A percentile compares a stretch with the other conserved stretches of the same genome.
phyloP scores from a whole-genome alignment of 148 eudicot species.

The Diospyros kaki region DNA sequence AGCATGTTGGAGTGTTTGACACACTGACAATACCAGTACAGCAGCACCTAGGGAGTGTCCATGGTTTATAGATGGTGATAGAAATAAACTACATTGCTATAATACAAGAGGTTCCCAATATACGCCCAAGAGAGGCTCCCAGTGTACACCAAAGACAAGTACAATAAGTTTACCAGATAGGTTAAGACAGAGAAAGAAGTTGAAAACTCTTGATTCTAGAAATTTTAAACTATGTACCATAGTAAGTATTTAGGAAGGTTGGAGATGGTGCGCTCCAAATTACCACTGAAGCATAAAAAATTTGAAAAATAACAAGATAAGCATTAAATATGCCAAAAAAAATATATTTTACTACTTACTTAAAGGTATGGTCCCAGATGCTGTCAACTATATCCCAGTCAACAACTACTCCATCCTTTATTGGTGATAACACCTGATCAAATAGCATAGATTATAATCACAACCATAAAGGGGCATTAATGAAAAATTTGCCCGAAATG shows the following conservation, averaged over 20 bases:
- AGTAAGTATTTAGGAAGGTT: constrained; percentile 1
- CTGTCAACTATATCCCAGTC: constrained; percentile 96
- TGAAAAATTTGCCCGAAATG: neutral
- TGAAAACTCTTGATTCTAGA: neutral
- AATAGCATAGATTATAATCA: neutral
- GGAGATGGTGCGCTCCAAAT: neutral
- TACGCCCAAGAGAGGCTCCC: too few species aligned
- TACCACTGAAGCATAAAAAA: constrained; percentile 6
- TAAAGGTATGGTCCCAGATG: constrained; percentile 95
- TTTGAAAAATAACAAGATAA: constrained; percentile 4
- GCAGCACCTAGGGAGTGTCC: too few species aligned
- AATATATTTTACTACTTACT: constrained; percentile 29
- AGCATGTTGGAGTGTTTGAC: too few species aligned
- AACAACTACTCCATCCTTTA: constrained; percentile 82
- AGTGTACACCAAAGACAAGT: neutral
- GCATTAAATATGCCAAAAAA: neutral
- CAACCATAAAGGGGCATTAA: neutral
- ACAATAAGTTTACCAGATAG: neutral
- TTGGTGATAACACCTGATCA: constrained; percentile 72
- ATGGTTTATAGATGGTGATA: too few species aligned
- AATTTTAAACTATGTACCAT: neutral
- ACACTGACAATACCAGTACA: too few species aligned
- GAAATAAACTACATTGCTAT: neutral
- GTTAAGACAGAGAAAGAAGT: neutral
- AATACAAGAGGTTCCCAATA: neutral